These are phyloP conservation scores for Colletotrichum lentis DNA, from an alignment of 2,329 filamentous ascomycete genomes.

Conservation along the genomic window DNA sequence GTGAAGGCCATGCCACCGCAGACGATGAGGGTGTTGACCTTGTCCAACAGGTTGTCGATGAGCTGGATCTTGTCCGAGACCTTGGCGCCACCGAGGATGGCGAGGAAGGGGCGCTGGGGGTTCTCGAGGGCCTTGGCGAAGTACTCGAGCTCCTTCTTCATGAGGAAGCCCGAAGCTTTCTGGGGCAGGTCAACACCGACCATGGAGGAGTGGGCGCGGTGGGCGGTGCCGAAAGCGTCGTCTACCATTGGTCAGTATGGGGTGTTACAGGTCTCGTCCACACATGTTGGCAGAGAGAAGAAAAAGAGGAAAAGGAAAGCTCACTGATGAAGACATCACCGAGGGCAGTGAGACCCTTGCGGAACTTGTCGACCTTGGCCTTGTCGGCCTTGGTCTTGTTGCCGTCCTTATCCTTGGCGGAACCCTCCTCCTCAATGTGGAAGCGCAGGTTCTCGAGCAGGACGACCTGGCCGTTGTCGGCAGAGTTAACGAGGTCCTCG, in stretches of 20 bases:
- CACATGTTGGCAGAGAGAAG: too few relatives aligned
- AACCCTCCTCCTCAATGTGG: slow-evolving; percentile 98
- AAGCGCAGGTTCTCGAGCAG: slow-evolving; percentile 98
- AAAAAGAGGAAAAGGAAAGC: slow-evolving; percentile 44
- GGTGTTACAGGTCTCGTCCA: background rate
- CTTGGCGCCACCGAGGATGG: slow-evolving; percentile 97
- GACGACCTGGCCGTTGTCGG: slow-evolving; percentile 81
- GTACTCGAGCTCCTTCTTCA: slow-evolving; percentile 99
- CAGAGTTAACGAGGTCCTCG: slow-evolving; percentile 87
- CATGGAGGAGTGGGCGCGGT: slow-evolving; percentile 99
- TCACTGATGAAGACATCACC: slow-evolving; percentile 96
- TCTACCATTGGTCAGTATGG: slow-evolving; percentile 61
- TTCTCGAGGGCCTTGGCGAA: slow-evolving; percentile 96
- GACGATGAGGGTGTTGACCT: slow-evolving; percentile 96
- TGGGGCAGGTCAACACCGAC: slow-evolving; percentile 94
- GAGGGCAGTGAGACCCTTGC: slow-evolving; percentile 91
- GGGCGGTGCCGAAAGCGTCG: slow-evolving; percentile 97
- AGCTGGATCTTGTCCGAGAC: slow-evolving; percentile 99
- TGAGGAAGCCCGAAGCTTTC: slow-evolving; percentile 96
- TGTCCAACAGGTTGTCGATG: slow-evolving; percentile 97
- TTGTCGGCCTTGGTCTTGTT: slow-evolving; percentile 99
- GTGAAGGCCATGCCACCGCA: slow-evolving; percentile 99
- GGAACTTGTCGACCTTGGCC: slow-evolving; percentile 89
- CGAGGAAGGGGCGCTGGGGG: slow-evolving; percentile 94
- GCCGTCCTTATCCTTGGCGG: slow-evolving; percentile 88